These are phyloP conservation scores for Aspergillus quadricinctus DNA, from an alignment of 2,329 filamentous ascomycete species.

Conservation along the genomic window DNA sequence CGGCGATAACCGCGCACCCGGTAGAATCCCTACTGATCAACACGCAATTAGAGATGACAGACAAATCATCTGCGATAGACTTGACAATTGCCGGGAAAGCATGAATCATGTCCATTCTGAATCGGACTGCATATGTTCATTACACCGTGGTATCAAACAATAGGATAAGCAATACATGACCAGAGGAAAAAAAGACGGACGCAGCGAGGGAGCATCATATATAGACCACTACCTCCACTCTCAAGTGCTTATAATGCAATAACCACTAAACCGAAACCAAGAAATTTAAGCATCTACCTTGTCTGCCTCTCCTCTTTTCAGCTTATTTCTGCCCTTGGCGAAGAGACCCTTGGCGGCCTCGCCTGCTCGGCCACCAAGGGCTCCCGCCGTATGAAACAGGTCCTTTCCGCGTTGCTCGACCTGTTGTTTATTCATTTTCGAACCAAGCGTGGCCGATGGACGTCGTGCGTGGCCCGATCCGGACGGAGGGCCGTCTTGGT, in stretches of 20 bases:
- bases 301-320: conserved; percentile 62
- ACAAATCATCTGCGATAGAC: conserved; percentile 2
- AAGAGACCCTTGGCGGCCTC: conserved; percentile 88
- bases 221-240: conserved; percentile 3
- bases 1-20: conserved; percentile 23
- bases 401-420: conserved; percentile 85
- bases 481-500: conserved; percentile 29
- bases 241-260: not conserved
- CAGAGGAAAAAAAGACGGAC: conserved; percentile 16
- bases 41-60: conserved; percentile 26
- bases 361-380: conserved; percentile 62
- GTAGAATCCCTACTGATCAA: conserved; percentile 29
- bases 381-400: conserved; percentile 75
- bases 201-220: conserved; percentile 3
- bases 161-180: conserved; percentile 11
- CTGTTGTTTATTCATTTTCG: conserved; percentile 53
- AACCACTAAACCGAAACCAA: conserved; percentile 23
- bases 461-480: conserved; percentile 31
- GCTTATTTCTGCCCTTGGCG: conserved; percentile 83
- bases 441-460: conserved; percentile 34
- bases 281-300: conserved; percentile 77
- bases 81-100: conserved; percentile 4
- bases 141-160: conserved; percentile 21
- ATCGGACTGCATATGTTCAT: conserved; percentile 14
- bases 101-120: conserved; percentile 27